Evolutionary conservation across 257 asterid genomes (phyloP).

Genomic region (Solanum ossicruentum): DNA sequence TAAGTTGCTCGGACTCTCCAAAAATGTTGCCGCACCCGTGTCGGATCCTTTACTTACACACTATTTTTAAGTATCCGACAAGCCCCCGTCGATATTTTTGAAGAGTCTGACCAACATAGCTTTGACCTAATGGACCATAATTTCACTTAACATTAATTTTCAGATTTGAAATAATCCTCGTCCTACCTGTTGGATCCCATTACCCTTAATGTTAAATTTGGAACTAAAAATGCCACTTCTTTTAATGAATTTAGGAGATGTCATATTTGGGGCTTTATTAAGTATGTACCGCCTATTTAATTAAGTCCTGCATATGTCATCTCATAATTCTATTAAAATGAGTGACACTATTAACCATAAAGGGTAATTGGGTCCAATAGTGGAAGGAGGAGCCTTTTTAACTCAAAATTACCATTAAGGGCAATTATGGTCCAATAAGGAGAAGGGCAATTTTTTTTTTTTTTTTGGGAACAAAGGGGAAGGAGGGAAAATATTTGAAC

Average conservation of each 20-base stretch:
- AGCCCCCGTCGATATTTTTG: too few species aligned
- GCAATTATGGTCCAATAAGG: neutral
- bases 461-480: too few species aligned
- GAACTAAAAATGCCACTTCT: neutral
- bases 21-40: too few species aligned
- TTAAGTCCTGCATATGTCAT: neutral
- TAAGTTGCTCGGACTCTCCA: too few species aligned
- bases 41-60: too few species aligned
- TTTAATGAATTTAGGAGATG: neutral
- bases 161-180: neutral
- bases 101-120: too few species aligned
- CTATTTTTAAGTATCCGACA: too few species aligned
- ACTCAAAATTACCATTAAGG: neutral
- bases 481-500: neutral
- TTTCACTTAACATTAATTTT: neutral
- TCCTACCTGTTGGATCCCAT: neutral
- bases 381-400: neutral
- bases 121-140: neutral
- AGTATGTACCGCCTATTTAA: neutral
- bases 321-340: neutral
- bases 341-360: neutral
- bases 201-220: neutral
- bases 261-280: neutral
- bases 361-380: neutral
- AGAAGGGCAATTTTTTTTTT: too few species aligned